Base-by-base conservation (phyloP, 2,329 filamentous ascomycete genomes). In the Trichoderma sp. region DNA sequence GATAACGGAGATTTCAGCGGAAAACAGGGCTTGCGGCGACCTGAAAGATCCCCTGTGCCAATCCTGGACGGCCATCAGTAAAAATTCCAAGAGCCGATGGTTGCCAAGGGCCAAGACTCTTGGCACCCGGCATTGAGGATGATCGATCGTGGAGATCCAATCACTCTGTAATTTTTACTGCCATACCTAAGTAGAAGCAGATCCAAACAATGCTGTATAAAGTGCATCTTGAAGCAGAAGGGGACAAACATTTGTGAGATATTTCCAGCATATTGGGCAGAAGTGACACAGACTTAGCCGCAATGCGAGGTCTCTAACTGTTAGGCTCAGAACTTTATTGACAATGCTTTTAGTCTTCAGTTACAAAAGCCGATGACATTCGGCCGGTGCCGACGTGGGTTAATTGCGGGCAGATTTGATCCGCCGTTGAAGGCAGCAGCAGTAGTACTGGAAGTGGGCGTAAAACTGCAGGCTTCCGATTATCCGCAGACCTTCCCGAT, bases 401-500 rank as follows among this genome's bases (percentile, higher is more conserved):
- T 57, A 8, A 23, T 17, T 58, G 32, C 26, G 50, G 32, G 36
- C 6, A 43, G 23, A 43, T 66, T 55, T 11, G 47, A 36, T 30
- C 47, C 28, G 32, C 50, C 15, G 32, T n/a, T 55, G 34, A 58
- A 20, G 30, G 62, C 17, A 30, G 34, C 15, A 63, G 34, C 3
- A 43, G 65, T 68, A 58, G 15, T 36, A 47, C 17, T 59, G 23
- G 34, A 12, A 17, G 66, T 68, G 66, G 66, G 32, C 23, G n/a
- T 13, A 23, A 6, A 32, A 20, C 7, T n/a, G 20, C 30, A 30
- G 15, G 17, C 66, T 61, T 68, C 66, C 66, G 66, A 68, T 50
- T 68, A 68, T 61, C 66, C 66, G 66, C 55, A 68, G 59, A 68
- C 66, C 66, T 68, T 68, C 66, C 66, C 55, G 66, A 61, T 68